phyloP scores from a whole-genome alignment of 1,284 basidiomycete genomes.

The Rhodotorula sp. region DNA sequence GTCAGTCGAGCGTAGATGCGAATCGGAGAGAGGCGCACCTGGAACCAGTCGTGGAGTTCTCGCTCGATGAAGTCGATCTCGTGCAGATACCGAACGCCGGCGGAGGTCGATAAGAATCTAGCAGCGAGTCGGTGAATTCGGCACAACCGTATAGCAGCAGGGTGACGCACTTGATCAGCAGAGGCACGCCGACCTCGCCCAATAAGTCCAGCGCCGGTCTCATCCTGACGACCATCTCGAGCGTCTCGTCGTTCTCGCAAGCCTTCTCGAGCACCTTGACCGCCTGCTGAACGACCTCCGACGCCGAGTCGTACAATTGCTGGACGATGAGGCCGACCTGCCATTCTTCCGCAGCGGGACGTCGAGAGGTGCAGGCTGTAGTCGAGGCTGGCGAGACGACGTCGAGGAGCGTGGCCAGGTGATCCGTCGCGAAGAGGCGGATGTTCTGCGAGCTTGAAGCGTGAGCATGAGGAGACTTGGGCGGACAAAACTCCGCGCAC shows the following conservation, averaged over 20 bases:
- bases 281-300: constrained; percentile 85
- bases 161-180: constrained; percentile 72
- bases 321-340: constrained; percentile 83
- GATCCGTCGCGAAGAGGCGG: constrained; percentile 81
- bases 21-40: constrained; percentile 57
- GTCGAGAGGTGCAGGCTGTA: constrained; percentile 55
- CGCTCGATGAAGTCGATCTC: constrained; percentile 88
- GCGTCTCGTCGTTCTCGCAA: constrained; percentile 71
- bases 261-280: constrained; percentile 85
- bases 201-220: constrained; percentile 92
- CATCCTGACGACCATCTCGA: constrained; percentile 90
- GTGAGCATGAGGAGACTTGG: no score
- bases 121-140: constrained; percentile 1
- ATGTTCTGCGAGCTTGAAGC: constrained; percentile 61
- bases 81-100: constrained; percentile 87
- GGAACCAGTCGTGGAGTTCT: constrained; percentile 94
- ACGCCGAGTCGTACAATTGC: constrained; percentile 88
- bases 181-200: constrained; percentile 83
- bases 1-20: no score
- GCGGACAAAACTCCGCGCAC: no score
- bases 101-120: constrained; percentile 91
- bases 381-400: not conserved
- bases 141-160: not conserved
- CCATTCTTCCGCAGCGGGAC: constrained; percentile 72
- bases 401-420: constrained; percentile 61